Evolutionary conservation across 1,139 yeast species (phyloP).

Genomic region (Geotrichum histeridarum): DNA sequence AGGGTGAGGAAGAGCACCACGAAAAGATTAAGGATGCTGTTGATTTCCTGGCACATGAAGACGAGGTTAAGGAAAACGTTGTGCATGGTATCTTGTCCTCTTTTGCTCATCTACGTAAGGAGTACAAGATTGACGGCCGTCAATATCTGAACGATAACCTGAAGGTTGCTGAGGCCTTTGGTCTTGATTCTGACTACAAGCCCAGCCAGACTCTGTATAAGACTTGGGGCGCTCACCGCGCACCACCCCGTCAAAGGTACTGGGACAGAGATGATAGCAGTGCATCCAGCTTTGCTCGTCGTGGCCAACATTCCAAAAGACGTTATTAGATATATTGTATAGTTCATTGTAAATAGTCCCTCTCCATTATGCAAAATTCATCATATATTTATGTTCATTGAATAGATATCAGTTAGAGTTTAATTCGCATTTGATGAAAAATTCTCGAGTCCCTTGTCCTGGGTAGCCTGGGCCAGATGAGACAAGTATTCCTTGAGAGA

Average conservation of each 20-base stretch:
- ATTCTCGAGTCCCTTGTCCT: neutral
- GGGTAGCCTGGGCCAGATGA: neutral
- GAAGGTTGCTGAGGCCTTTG: conserved; percentile 10
- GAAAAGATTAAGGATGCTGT: conserved; percentile 14
- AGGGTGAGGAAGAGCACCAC: conserved; percentile 10
- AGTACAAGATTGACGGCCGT: conserved; percentile 18
- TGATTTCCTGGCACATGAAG: conserved; percentile 13
- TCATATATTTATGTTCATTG: neutral
- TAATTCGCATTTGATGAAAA: neutral
- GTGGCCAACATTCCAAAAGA: conserved; percentile 7
- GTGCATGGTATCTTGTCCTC: conserved; percentile 15
- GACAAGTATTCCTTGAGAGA: conserved; percentile 17
- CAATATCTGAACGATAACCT: conserved; percentile 15
- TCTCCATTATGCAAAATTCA: conserved; percentile 6
- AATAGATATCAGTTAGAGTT: neutral
- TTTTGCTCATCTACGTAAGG: conserved; percentile 18
- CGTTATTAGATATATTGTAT: conserved; percentile 2
- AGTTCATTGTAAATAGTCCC: neutral
- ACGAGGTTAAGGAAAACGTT: conserved; percentile 15
- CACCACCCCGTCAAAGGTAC: conserved; percentile 14
- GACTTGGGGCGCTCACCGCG: conserved; percentile 16
- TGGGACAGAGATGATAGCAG: conserved; percentile 15
- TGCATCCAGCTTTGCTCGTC: conserved; percentile 18
- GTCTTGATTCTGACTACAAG: conserved; percentile 6
- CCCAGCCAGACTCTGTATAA: conserved; percentile 7